phyloP scores from a whole-genome alignment of 2,329 filamentous ascomycete genomes.

The Beauveria varroae region DNA sequence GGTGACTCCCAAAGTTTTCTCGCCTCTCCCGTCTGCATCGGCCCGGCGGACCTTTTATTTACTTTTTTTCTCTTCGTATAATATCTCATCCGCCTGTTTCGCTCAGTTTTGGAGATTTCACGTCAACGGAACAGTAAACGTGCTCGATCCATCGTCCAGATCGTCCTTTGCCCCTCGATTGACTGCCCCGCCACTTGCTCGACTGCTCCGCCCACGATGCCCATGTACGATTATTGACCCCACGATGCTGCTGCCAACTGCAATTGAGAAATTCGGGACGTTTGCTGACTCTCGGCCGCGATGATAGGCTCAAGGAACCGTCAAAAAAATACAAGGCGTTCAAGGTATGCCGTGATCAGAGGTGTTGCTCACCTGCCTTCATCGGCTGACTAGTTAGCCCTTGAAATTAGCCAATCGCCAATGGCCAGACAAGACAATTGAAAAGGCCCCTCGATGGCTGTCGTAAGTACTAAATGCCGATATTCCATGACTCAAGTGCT shows the following conservation, averaged over 20 bases:
- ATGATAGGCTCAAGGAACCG: conserved; percentile 60
- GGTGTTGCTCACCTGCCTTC: too few species aligned
- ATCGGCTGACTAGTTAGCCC: conserved; percentile 24
- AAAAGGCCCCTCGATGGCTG: conserved; percentile 85
- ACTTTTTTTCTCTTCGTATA: not conserved
- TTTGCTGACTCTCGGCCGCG: not conserved
- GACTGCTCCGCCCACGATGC: conserved; percentile 3
- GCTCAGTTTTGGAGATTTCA: not conserved
- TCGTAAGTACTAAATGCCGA: conserved; percentile 37
- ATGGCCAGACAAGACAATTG: conserved; percentile 78
- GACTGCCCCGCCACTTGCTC: not conserved
- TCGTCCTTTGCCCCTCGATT: not conserved
- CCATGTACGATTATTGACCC: not conserved
- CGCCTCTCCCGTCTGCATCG: not conserved
- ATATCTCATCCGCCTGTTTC: not conserved
- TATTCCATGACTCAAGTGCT: not conserved
- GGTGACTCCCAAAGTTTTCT: conserved; percentile 4
- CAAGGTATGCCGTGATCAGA: not conserved
- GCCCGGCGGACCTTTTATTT: not conserved
- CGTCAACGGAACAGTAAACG: not conserved
- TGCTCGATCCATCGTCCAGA: not conserved
- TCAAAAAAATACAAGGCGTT: conserved; percentile 71
- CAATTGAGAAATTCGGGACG: not conserved
- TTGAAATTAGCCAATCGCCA: conserved; percentile 58
- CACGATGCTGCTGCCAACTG: not conserved